Evolutionary conservation across 2,329 filamentous ascomycete species (phyloP).

Genomic region (Biscogniauxia marginata): DNA sequence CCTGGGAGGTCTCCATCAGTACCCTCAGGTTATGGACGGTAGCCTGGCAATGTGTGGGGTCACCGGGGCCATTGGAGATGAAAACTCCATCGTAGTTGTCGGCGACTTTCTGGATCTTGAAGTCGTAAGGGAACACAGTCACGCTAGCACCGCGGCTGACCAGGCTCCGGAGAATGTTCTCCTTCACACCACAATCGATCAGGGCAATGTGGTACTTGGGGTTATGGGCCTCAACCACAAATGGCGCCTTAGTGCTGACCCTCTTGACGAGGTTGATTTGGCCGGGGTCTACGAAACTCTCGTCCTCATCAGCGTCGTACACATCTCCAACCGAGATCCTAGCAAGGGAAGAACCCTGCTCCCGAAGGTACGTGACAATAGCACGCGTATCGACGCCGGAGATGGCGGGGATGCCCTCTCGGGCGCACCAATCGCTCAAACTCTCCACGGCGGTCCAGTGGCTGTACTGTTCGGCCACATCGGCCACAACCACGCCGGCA

Average conservation of each 20-base stretch:
- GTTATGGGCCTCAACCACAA: conserved; percentile 83
- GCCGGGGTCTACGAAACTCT: conserved; percentile 90
- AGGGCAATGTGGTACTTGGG: conserved; percentile 89
- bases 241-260: conserved; percentile 97
- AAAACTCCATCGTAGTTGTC: conserved; percentile 98
- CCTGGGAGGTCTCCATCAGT: conserved; percentile 85
- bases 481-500: conserved; percentile 90
- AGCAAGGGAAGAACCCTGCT: conserved; percentile 94
- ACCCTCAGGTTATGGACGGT: conserved; percentile 90
- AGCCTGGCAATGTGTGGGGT: conserved; percentile 93
- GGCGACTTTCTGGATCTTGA: conserved; percentile 96
- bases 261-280: conserved; percentile 95
- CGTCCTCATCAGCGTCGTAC: conserved; percentile 97
- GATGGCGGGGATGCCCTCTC: conserved; percentile 93
- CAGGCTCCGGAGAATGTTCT: conserved; percentile 96
- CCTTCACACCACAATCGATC: conserved; percentile 98
- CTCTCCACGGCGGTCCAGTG: conserved; percentile 99
- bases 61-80: conserved; percentile 97
- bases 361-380: conserved; percentile 92
- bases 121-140: conserved; percentile 94
- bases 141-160: conserved; percentile 89
- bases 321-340: conserved; percentile 94
- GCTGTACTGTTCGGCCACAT: conserved; percentile 90
- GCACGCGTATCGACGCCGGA: conserved; percentile 95
- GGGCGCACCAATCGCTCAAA: conserved; percentile 88